These are phyloP conservation scores for Naganishia kalamii DNA, from an alignment of 768 basidiomycete genomes.

Conservation along the genomic window DNA sequence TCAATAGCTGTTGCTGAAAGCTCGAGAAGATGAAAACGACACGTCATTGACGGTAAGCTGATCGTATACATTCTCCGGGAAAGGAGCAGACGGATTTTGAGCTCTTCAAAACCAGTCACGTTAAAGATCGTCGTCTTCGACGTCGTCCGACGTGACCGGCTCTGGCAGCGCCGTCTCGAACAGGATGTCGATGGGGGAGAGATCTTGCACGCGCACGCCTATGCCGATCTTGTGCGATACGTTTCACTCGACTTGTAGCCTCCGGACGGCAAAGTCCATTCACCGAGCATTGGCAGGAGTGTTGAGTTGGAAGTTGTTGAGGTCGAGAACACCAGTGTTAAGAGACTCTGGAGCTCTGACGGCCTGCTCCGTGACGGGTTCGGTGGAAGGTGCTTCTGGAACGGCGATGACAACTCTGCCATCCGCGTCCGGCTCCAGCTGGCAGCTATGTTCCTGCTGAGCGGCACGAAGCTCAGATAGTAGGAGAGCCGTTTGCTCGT, in stretches of 20 bases:
- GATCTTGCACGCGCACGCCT: background rate
- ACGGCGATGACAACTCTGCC: background rate
- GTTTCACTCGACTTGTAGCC: background rate
- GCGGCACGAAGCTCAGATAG: background rate
- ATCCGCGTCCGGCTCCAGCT: background rate
- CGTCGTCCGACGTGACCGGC: background rate
- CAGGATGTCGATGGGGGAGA: background rate
- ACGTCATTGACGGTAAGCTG: background rate
- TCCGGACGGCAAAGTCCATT: background rate
- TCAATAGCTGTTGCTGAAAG: background rate
- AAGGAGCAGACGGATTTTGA: background rate
- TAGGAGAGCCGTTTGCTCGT: background rate
- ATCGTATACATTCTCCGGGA: background rate
- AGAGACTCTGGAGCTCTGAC: background rate
- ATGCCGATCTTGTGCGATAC: background rate
- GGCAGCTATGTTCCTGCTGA: no score
- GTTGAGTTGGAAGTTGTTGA: background rate
- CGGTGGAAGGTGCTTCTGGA: background rate
- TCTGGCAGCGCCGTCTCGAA: background rate
- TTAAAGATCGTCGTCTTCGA: background rate
- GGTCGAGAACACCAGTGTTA: background rate
- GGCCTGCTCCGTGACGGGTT: background rate
- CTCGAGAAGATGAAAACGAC: background rate
- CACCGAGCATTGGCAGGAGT: background rate
- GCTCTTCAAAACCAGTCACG: background rate